phyloP scores from a whole-genome alignment of 2,329 filamentous ascomycete genomes.

The Cladosporium sp. region DNA sequence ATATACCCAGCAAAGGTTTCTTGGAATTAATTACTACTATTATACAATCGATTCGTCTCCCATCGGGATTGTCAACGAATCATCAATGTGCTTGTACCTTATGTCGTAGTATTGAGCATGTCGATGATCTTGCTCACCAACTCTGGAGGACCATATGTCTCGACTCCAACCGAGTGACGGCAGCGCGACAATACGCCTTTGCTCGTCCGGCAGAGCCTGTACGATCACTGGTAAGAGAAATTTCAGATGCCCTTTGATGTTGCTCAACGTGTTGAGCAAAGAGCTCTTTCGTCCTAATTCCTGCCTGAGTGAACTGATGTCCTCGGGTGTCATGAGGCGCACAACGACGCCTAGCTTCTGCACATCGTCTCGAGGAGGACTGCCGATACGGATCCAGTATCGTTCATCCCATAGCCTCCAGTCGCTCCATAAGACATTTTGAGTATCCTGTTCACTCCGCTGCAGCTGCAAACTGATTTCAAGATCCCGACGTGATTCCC shows the following conservation, averaged over 20 bases:
- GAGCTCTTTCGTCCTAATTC: not conserved
- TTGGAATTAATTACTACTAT: not conserved
- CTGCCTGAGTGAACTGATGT: constrained; percentile 25
- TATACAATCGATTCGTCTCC: not conserved
- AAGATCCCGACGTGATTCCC: not conserved
- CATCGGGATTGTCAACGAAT: not conserved
- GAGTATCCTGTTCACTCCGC: not conserved
- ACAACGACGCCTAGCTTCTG: constrained; percentile 29
- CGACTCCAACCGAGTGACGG: constrained; percentile 33
- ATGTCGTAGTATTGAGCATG: constrained; percentile 27
- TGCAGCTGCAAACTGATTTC: not conserved
- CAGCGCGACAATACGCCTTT: constrained; percentile 31
- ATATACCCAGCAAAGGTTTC: constrained; percentile 14
- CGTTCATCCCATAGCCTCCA: constrained; percentile 57
- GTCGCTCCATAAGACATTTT: constrained; percentile 21
- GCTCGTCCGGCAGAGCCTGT: constrained; percentile 9
- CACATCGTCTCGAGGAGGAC: not conserved
- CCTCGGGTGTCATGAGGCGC: constrained; percentile 40
- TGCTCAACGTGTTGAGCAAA: not conserved
- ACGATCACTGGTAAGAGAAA: constrained; percentile 44
- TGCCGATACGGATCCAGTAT: constrained; percentile 55
- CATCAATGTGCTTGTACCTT: constrained; percentile 21
- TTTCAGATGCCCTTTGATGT: constrained; percentile 39
- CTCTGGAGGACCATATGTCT: constrained; percentile 16
- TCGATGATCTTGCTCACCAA: not conserved